Evolutionary conservation across 2,329 filamentous ascomycete species (phyloP), one percentile per base, ranked within the genome.

Genomic region (Trichoderma aggressivum): DNA sequence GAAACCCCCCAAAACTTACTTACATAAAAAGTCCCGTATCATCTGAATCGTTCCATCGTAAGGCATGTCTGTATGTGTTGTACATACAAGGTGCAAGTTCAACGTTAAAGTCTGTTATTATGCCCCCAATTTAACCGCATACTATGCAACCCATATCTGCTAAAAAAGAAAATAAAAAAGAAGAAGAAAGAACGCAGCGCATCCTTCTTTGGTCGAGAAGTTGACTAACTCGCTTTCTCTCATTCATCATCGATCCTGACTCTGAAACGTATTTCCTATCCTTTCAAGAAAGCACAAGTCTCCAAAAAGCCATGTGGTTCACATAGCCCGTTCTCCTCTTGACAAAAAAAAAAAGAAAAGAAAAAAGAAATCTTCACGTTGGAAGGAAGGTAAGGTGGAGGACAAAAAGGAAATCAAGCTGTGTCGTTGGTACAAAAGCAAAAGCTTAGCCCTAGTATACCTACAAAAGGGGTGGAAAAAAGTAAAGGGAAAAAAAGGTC

Each of bases 381-480:
- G 65, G 65, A 69, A 69, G 68, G 50, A 70, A 58, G 60, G 60
- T 62, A 64, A 59, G 62, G 39, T 70, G 62, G 34, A 70, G 34
- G 26, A 55, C 53, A 55, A 70, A 62, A 56, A 68, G 70, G 34
- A 59, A 71, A 67, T 58, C n/a, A 70, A 69, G 55, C 24, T 65
- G 60, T 64, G 56, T 67, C 50, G 50, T 69, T 67, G 63, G 55
- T 64, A 72, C 60, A 72, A 28, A 65, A 71, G 58, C 61, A 39
- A 24, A 63, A 69, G 50, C 50, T 61, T 65, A 63, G 66, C 66
- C 50, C 36, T 76, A 77, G 76, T 78, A 72, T 77, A 74, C 70
- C 68, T 76, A 76, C 75, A 77, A 79, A 79, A 71, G 75, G 75
- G 76, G 58, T 62, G 18, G 74, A 76, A 78, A 77, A 74, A 70